Evolutionary conservation across 1,284 basidiomycete genomes (phyloP), one percentile per base, ranked within the genome.

Genomic region (Marasmius fiardii): DNA sequence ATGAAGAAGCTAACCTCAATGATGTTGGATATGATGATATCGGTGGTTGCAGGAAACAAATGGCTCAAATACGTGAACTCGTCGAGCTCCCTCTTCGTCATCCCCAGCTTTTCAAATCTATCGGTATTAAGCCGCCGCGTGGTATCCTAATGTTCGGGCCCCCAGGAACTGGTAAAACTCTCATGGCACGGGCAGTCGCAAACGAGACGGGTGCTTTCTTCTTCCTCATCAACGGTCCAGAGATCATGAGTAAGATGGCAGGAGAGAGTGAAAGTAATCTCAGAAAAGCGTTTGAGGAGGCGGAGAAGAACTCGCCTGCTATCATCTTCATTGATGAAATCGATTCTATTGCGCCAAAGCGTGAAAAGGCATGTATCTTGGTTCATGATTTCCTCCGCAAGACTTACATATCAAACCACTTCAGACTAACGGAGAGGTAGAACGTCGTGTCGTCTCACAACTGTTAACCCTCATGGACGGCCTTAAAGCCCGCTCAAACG

Each of bases 241-340:
- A 99, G 74, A 98, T 99, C 72, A 99, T 99, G 96, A 94, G 92
- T 68, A 99, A 98, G 80, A 98, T 98, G 95, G 95, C 95, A 56
- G 95, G 95, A 67, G 97, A 99, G 77, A 92, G 88, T 68, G 97
- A 99, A 73, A 95, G 92, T 64, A 99, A 99, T 74, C 76, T 99
- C 59, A 82, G 97, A 63, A 98, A 99, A 73, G 95, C 96, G 5
- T 99, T 99, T 71, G 95, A 98, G 73, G 96, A 98, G 77, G 96
- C 97, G 4, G 96, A 99, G 78, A 98, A 98, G 84, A 98, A 98
- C 77, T 95, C 93, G n/a, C 96, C 96, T 23, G 91, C 96, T 37
- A 99, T 99, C 78, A 99, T 99, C 77, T 99, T 99, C 79, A 97
- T 97, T 68, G 96, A 99, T 75, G 96, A 99, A 77, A 93, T 99